A percentile compares a stretch with the other conserved stretches of the same genome.
Evolutionary conservation across 1,284 basidiomycete species (phyloP).

Genomic region (Stygiomarasmius scandens): DNA sequence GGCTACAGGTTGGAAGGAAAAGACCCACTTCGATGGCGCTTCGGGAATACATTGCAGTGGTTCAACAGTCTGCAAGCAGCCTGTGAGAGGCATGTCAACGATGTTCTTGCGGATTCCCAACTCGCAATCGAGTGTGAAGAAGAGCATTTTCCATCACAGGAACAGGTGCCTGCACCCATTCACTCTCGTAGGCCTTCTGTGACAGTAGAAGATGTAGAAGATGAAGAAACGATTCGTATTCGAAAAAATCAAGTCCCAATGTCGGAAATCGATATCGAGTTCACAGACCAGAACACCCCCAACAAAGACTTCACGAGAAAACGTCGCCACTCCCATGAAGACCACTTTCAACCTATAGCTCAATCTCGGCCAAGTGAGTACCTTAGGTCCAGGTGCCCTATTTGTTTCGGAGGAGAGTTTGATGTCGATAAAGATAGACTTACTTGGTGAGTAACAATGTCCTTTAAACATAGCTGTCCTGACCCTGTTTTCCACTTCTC

Average conservation of each 20-base stretch:
- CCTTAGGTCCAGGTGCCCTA: constrained; percentile 17
- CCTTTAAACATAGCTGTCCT: neutral
- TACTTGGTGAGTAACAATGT: neutral
- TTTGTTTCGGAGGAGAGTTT: constrained; percentile 19
- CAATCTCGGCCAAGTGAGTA: constrained; percentile 18
- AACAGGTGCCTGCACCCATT: no score
- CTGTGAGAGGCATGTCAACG: neutral
- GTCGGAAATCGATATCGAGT: neutral
- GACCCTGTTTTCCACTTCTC: no score
- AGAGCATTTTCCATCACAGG: no score
- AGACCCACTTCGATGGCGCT: constrained; percentile 18
- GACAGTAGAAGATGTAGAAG: neutral
- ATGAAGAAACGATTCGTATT: neutral
- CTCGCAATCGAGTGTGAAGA: no score
- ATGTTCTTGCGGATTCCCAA: neutral
- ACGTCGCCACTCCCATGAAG: no score
- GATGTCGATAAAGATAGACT: neutral
- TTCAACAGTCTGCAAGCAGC: constrained; percentile 11
- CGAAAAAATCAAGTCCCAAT: neutral
- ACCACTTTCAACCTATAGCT: neutral
- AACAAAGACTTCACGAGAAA: no score
- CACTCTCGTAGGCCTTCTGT: no score
- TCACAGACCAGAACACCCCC: neutral
- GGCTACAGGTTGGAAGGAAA: constrained; percentile 16
- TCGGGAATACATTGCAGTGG: constrained; percentile 19